Evolutionary conservation across 257 asterid species (phyloP).

Genomic region (Salvia splendens): DNA sequence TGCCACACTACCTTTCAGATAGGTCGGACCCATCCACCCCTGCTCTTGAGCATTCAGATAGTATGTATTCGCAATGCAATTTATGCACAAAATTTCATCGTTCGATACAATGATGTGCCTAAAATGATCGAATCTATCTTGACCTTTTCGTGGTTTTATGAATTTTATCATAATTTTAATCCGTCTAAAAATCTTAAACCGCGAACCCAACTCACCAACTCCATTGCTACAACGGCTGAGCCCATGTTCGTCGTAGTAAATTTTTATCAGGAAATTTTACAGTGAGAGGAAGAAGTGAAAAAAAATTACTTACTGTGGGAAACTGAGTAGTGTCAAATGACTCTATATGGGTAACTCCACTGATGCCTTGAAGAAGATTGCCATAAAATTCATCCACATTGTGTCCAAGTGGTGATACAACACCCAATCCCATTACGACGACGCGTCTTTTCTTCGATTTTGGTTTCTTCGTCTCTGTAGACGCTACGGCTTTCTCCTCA

Average conservation of each 20-base stretch:
- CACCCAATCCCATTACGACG: slow-evolving; percentile 47
- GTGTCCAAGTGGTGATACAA: slow-evolving; percentile 49
- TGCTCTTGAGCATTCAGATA: slow-evolving; percentile 14
- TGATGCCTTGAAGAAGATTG: slow-evolving; percentile 52
- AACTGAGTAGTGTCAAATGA: slow-evolving; percentile 46
- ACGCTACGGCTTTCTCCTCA: slow-evolving; percentile 30
- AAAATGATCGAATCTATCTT: no score
- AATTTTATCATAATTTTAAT: no score
- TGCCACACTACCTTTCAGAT: no score
- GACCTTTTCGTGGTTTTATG: no score
- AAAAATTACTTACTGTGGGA: slow-evolving; percentile 41
- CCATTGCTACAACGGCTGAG: slow-evolving; percentile 51
- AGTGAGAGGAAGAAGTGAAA: slow-evolving; percentile 2
- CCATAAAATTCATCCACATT: slow-evolving; percentile 40
- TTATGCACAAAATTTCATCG: not conserved
- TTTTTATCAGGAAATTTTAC: not conserved
- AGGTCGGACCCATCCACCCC: slow-evolving; percentile 65
- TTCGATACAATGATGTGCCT: not conserved
- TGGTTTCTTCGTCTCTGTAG: slow-evolving; percentile 27
- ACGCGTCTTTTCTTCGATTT: slow-evolving; percentile 41
- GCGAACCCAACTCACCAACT: slow-evolving; percentile 35
- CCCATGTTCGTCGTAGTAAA: slow-evolving; percentile 49
- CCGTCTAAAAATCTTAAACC: no score
- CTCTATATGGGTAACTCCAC: slow-evolving; percentile 49
- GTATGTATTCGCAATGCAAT: no score